Evolutionary conservation across 2,329 filamentous ascomycete species (phyloP).

Genomic region (Cladosporium cucumerinum): DNA sequence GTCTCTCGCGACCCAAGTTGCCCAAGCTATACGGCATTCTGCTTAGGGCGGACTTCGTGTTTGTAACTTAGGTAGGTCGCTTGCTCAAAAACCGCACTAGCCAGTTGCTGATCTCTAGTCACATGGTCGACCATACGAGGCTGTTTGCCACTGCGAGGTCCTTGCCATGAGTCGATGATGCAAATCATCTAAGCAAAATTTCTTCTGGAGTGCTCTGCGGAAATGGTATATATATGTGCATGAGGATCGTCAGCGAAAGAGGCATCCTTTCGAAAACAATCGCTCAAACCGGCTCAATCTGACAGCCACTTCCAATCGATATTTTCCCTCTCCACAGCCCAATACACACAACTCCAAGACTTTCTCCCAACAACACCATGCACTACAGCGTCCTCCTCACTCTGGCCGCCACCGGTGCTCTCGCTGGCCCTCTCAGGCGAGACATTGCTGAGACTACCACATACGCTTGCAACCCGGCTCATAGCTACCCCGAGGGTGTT

Average conservation of each 20-base stretch:
- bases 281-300: background rate
- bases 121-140: background rate
- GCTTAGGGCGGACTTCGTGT: background rate
- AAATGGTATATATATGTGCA: background rate
- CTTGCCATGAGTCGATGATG: background rate
- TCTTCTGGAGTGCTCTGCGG: background rate
- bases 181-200: background rate
- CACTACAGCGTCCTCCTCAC: constrained; percentile 4
- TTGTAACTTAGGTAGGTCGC: background rate
- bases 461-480: constrained; percentile 27
- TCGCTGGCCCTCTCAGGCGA: constrained; percentile 2
- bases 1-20: background rate
- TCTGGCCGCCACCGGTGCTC: constrained; percentile 10
- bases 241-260: background rate
- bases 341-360: background rate
- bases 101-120: background rate
- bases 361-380: background rate
- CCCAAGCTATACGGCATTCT: background rate
- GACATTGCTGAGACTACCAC: constrained; percentile 2
- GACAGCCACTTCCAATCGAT: background rate
- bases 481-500: constrained; percentile 23
- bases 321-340: background rate
- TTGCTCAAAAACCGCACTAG: background rate
- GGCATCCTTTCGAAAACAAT: background rate
- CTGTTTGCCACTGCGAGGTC: background rate